Conservation (phyloP, 164 flowering plant species). For the Berberis vulgaris region DNA sequence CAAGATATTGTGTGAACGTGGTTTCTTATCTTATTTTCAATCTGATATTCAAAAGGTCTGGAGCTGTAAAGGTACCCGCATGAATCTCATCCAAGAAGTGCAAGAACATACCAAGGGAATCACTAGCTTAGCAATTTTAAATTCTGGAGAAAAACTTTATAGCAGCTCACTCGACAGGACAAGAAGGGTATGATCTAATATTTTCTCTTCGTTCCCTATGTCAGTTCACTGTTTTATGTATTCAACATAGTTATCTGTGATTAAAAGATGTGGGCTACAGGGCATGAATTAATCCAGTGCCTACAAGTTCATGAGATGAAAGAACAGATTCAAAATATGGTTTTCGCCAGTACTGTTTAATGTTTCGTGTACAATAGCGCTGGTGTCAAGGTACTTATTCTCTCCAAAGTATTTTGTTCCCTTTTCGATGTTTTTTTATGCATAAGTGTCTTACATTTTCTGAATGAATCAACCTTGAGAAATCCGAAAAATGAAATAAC, state of each 20-base stretch:
- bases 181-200: slow-evolving; percentile 32
- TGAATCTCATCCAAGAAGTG: slow-evolving; percentile 53
- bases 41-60: slow-evolving; percentile 41
- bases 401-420: not conserved
- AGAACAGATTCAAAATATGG: slow-evolving; percentile 57
- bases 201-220: not conserved
- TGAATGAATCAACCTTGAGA: too few relatives aligned
- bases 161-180: slow-evolving; percentile 77
- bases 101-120: slow-evolving; percentile 69
- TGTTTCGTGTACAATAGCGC: slow-evolving; percentile 75
- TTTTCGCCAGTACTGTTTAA: slow-evolving; percentile 47
- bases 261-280: slow-evolving; percentile 59
- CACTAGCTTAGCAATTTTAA: slow-evolving; percentile 50
- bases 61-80: slow-evolving; percentile 43
- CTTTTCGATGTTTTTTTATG: too few relatives aligned
- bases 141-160: slow-evolving; percentile 48
- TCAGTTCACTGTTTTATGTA: not conserved
- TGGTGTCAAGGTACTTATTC: slow-evolving; percentile 56
- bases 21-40: not conserved
- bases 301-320: slow-evolving; percentile 63
- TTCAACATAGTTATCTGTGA: slow-evolving; percentile 1
- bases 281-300: slow-evolving; percentile 39
- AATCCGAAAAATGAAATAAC: too few relatives aligned
- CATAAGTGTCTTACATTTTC: too few relatives aligned
- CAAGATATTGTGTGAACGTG: too few relatives aligned